Evolutionary conservation across 179 eudicot genomes (phyloP).

Genomic region (Spinacia oleracea): DNA sequence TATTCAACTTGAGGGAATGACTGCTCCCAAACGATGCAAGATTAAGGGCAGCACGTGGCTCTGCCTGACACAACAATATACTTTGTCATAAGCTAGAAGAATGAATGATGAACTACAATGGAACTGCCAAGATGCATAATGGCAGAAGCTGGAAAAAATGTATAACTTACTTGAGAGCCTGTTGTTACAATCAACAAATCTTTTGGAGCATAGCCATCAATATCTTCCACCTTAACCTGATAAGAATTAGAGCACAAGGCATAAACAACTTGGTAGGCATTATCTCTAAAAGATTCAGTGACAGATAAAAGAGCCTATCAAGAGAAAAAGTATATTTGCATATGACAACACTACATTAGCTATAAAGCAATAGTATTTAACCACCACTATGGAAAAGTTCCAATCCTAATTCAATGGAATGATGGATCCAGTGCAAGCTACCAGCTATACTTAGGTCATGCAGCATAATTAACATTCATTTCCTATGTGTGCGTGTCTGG

Average conservation of each 20-base stretch:
- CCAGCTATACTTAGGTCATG: neutral
- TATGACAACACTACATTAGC: neutral
- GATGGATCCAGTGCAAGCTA: neutral
- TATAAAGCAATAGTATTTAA: neutral
- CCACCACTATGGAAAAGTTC: neutral
- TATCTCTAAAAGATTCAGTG: neutral
- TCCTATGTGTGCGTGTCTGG: neutral
- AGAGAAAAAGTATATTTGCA: constrained; percentile 4
- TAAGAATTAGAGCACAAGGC: constrained; percentile 6
- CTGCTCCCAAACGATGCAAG: constrained; percentile 94
- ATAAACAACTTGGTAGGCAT: neutral
- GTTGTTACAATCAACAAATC: constrained; percentile 94
- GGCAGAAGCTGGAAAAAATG: constrained; percentile 24
- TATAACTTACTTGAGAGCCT: constrained; percentile 88
- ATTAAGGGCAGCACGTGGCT: constrained; percentile 96
- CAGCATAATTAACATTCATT: neutral
- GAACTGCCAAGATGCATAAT: neutral
- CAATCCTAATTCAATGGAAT: neutral
- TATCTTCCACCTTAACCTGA: constrained; percentile 92
- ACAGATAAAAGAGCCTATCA: neutral
- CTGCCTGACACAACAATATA: constrained; percentile 82
- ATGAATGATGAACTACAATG: neutral
- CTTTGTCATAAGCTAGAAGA: constrained; percentile 24
- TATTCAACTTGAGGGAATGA: constrained; percentile 87
- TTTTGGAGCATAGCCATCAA: constrained; percentile 94